Percentiles rank a stretch among this genome's conserved stretches.
These are phyloP conservation scores for Phytophthora uliginosa DNA, from an alignment of 352 stramenopile species.

Conservation along the genomic window DNA sequence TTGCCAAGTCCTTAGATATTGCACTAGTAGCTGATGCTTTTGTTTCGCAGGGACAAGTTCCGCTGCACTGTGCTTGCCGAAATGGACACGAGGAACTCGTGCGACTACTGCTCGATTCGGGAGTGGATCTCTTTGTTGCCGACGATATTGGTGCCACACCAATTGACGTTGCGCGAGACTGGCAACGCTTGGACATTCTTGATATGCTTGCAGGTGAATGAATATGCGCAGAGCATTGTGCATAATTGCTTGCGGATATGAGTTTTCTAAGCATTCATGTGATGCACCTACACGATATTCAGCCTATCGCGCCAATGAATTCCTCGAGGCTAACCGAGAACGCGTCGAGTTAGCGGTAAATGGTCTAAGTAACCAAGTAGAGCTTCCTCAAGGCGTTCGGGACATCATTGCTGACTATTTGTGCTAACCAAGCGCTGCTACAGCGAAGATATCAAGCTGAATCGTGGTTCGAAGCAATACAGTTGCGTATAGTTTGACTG, in stretches of 20 bases:
- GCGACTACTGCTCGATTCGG: slow-evolving; percentile 40
- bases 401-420: slow-evolving; percentile 26
- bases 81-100: slow-evolving; percentile 69
- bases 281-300: background rate
- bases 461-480: background rate
- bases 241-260: background rate
- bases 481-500: background rate
- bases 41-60: slow-evolving; percentile 49
- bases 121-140: slow-evolving; percentile 47
- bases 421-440: slow-evolving; percentile 19
- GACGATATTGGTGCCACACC: slow-evolving; percentile 62
- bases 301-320: slow-evolving; percentile 29
- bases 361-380: slow-evolving; percentile 27
- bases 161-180: slow-evolving; percentile 67
- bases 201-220: slow-evolving; percentile 49
- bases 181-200: slow-evolving; percentile 65
- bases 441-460: background rate
- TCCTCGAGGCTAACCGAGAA: slow-evolving; percentile 29
- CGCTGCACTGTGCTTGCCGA: slow-evolving; percentile 65
- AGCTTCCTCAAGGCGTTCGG: slow-evolving; percentile 23
- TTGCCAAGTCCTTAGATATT: background rate
- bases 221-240: background rate
- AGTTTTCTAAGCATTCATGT: background rate
- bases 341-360: slow-evolving; percentile 31
- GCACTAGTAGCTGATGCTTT: background rate